Percentiles rank a stretch among this genome's conserved stretches.
Conservation (phyloP, 2,329 filamentous ascomycete species). For the Aspergillus viridinutans region DNA sequence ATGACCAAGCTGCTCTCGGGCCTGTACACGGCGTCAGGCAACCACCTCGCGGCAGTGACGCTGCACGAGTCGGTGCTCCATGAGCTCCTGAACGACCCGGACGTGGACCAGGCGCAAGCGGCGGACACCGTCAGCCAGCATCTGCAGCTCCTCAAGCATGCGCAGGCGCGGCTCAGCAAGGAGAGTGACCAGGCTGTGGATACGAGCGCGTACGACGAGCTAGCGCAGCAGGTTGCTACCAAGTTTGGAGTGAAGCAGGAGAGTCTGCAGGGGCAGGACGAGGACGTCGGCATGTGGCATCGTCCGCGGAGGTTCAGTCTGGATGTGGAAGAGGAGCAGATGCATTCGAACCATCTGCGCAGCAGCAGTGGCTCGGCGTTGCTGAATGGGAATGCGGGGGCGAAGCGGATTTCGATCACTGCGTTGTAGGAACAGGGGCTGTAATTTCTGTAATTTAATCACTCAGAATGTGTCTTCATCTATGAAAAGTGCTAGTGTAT, state of each 20-base stretch:
- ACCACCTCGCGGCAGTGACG: conserved; percentile 27
- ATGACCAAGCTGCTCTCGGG: conserved; percentile 49
- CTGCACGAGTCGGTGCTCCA: conserved; percentile 29
- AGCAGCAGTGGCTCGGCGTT: conserved; percentile 26
- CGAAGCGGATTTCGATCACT: conserved; percentile 19
- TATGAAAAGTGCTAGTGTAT: too few species aligned
- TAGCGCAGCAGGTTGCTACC: conserved; percentile 24
- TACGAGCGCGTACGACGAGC: conserved; percentile 19
- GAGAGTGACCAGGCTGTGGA: conserved; percentile 13
- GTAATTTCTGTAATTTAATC: not conserved
- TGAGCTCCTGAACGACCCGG: conserved; percentile 25
- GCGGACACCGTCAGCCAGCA: conserved; percentile 27
- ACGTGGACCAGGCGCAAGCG: conserved; percentile 15
- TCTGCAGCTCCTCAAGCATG: conserved; percentile 27
- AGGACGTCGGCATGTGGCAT: conserved; percentile 29
- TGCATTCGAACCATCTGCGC: conserved; percentile 28
- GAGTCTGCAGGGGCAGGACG: conserved; percentile 20
- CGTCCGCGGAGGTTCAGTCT: conserved; percentile 30
- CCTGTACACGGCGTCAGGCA: conserved; percentile 43
- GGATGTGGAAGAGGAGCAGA: conserved; percentile 26
- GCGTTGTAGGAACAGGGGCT: conserved; percentile 9
- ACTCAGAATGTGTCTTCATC: not conserved
- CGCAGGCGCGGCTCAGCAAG: conserved; percentile 22
- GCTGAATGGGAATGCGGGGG: conserved; percentile 23
- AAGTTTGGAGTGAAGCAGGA: conserved; percentile 24